Base-by-base conservation (phyloP, 768 basidiomycete species). In the Podaxis sp. region DNA sequence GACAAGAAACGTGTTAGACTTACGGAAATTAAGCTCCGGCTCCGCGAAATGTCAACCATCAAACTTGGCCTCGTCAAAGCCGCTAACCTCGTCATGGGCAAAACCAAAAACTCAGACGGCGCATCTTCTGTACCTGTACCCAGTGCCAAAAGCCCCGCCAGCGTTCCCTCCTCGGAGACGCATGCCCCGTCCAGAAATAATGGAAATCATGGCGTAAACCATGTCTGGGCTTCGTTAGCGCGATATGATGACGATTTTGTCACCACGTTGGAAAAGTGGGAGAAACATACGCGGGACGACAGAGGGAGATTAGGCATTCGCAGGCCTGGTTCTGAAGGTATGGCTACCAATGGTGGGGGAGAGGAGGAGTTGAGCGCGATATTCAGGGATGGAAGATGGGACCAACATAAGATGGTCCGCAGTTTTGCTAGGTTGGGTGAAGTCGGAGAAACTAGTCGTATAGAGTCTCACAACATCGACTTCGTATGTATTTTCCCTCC, bases 161-260 rank as follows among this genome's bases (percentile, higher is more conserved):
- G 18, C 4, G 21, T 44, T 32, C 18, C 28, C 57, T 25, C 16
- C 23, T 32, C 40, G 11, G 38, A 57, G 37, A 54, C 61, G 25
- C 50, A 62, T 46, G 64, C 58, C 42, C 66, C 71, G 55, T 59
- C 68, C 28, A 71, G 50, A 14, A 54, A 52, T 6, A 42, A n/a
- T 42, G 40, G 14, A 42, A 23, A n/a, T 11, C 75, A 56, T 66
- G 70, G 40, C 64, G 75, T 77, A 37, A 70, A 65, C 44, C 77
- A 79, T 37, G 73, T 86, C 3, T 92, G 88, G 90, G 86, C 79
- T 2, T 91, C 89, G 18, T 73, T 95, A 11, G 87, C 90, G n/a
- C 78, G 91, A 57, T 95, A 95, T 68, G 85, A 88, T 62, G 90
- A 94, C 64, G 75, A 70, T 1, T 79, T 93, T 38, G 82, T 91